These are phyloP conservation scores for Mucor piriformis DNA, from an alignment of 371 early-diverging fungal species.

Conservation along the genomic window DNA sequence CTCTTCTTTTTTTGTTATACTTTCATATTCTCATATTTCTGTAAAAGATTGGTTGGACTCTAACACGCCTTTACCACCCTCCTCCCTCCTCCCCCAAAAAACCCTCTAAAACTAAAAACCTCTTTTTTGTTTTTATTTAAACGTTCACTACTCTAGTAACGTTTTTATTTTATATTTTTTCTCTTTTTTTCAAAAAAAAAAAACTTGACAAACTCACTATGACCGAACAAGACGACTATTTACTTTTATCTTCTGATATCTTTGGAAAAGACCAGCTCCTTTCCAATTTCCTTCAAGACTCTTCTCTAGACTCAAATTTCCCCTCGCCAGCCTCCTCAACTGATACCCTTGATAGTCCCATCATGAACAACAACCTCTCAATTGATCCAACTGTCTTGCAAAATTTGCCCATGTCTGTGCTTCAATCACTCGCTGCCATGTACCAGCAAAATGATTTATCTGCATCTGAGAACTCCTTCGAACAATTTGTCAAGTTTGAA, in stretches of 20 bases:
- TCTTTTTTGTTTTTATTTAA: slow-evolving; percentile 28
- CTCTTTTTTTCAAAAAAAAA: slow-evolving; percentile 6
- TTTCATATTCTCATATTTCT: slow-evolving; percentile 1
- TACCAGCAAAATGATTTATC: slow-evolving; percentile 27
- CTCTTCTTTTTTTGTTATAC: background rate
- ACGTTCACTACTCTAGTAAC: slow-evolving; percentile 19
- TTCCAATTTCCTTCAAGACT: slow-evolving; percentile 19
- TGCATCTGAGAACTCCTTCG: slow-evolving; percentile 28
- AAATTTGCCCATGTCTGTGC: slow-evolving; percentile 34
- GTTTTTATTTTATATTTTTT: slow-evolving; percentile 31
- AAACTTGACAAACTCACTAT: slow-evolving; percentile 7
- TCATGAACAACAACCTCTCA: slow-evolving; percentile 9
- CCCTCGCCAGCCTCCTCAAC: slow-evolving; percentile 37
- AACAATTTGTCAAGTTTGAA: slow-evolving; percentile 46
- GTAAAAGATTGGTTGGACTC: slow-evolving; percentile 4
- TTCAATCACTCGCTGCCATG: slow-evolving; percentile 33
- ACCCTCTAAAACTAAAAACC: slow-evolving; percentile 23
- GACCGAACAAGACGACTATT: slow-evolving; percentile 33
- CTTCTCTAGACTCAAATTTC: slow-evolving; percentile 25
- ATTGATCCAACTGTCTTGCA: slow-evolving; percentile 35
- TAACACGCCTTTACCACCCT: background rate
- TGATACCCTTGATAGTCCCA: slow-evolving; percentile 31
- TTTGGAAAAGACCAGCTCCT: slow-evolving; percentile 36
- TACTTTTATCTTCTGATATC: slow-evolving; percentile 27
- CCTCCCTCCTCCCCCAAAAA: background rate